Percentiles rank a stretch among this genome's conserved stretches.
Evolutionary conservation across 2,329 filamentous ascomycete species (phyloP).

Genomic region (Exophiala sp.): DNA sequence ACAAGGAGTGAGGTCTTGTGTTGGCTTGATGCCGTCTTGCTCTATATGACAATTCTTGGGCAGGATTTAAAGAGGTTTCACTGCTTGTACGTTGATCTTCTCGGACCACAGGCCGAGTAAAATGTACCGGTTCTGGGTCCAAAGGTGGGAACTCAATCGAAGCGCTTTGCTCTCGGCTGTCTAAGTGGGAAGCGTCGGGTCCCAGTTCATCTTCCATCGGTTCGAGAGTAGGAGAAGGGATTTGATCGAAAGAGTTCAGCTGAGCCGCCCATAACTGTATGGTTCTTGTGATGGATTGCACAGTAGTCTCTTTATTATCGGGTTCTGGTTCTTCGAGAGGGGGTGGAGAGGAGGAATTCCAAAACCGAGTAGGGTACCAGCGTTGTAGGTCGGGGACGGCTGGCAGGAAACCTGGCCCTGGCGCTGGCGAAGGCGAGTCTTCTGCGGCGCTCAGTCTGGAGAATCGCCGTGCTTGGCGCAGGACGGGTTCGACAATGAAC

Average conservation of each 20-base stretch:
- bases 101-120: conserved; percentile 8
- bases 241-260: conserved; percentile 27
- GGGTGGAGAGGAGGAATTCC: conserved; percentile 24
- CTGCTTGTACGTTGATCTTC: conserved; percentile 22
- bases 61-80: conserved; percentile 28
- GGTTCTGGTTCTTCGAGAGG: conserved; percentile 18
- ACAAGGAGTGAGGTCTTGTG: conserved; percentile 21
- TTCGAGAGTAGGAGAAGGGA: conserved; percentile 28
- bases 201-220: conserved; percentile 22
- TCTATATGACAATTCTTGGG: conserved; percentile 22
- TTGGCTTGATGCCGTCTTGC: conserved; percentile 22
- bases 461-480: conserved; percentile 42
- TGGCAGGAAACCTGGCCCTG: conserved; percentile 23
- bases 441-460: conserved; percentile 32
- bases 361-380: conserved; percentile 27
- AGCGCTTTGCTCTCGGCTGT: conserved; percentile 5
- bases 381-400: conserved; percentile 28
- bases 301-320: conserved; percentile 24
- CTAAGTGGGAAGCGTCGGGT: background rate
- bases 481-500: conserved; percentile 42
- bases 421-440: conserved; percentile 17
- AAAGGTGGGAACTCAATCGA: conserved; percentile 21
- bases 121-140: conserved; percentile 8
- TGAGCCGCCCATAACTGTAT: conserved; percentile 29
- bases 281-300: conserved; percentile 26